Evolutionary conservation across 495 filamentous ascomycete species (phyloP), one percentile per base, ranked within the genome.

Genomic region (Hypoxylon lienhwacheense): DNA sequence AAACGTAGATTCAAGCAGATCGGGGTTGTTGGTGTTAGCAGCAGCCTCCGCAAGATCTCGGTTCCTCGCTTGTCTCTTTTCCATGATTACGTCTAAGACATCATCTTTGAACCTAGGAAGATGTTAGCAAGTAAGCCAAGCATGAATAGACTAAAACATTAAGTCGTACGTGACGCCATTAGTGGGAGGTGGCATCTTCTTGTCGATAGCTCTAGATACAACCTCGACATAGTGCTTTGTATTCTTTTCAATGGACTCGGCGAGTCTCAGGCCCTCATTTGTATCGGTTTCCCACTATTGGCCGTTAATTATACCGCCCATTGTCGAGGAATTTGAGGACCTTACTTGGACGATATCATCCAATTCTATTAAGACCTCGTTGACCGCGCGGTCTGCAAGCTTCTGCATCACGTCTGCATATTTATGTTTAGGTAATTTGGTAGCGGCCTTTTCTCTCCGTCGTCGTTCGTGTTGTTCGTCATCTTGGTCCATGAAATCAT

Each of bases 141-240:
- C 20, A 39, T 10, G 62, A 48, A 21, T 32, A 29, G 36, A 19
- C 12, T 4, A 32, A 17, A 1, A 15, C 17, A 29, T 32, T 25
- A 16, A 7, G 37, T 57, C 85, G 42, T 84, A 91, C 83, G 84
- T 87, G 56, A 91, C 77, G 53, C 93, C 89, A 36, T 75, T 79
- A 3, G 83, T 86, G 36, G 90, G 88, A 44, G 81, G 77, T 0
- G 93, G 93, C 81, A 98, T 84, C 22, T 89, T 77, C 39, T 83
- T 85, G 73, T 98, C 93, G 31, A 95, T 85, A 3, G 95, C 93
- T 55, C 87, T 75, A 3, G 92, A 91, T 26, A 97, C 67, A 47
- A 97, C 81, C 63, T 98, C 95, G 58, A 96, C 84, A 65, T 97
- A 98, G 64, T 95, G 95, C 47, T 88, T 84, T n/a, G 93, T 88